Evolutionary conservation across 192 early-diverging fungal species (phyloP).

Genomic region (Podila verticillata): DNA sequence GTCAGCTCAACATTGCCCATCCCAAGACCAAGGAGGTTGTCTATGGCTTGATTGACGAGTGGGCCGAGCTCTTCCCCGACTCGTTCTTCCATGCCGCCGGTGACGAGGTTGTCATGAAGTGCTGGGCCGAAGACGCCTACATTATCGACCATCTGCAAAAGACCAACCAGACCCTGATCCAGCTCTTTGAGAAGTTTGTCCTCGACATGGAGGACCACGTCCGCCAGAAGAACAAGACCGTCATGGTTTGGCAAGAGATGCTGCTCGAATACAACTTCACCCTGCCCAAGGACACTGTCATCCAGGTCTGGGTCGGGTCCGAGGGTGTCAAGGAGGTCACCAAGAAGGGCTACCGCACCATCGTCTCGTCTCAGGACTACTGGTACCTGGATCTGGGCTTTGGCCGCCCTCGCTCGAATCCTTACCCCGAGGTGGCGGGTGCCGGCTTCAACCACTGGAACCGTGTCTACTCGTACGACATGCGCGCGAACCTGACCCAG

Average conservation of each 20-base stretch:
- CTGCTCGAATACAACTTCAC: conserved; percentile 49
- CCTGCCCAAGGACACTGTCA: conserved; percentile 46
- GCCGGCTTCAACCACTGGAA: conserved; percentile 48
- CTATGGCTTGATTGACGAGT: conserved; percentile 50
- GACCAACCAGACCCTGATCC: conserved; percentile 26
- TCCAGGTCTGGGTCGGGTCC: conserved; percentile 55
- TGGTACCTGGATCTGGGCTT: conserved; percentile 29
- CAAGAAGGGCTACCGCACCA: conserved; percentile 29
- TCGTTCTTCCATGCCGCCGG: conserved; percentile 58
- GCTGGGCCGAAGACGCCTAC: conserved; percentile 42
- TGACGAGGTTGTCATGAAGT: conserved; percentile 51
- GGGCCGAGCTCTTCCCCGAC: conserved; percentile 54
- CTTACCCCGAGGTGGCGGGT: conserved; percentile 46
- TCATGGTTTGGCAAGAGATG: conserved; percentile 61
- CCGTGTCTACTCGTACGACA: conserved; percentile 37
- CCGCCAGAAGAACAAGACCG: conserved; percentile 48
- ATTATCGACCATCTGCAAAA: conserved; percentile 28
- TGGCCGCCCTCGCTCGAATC: conserved; percentile 49
- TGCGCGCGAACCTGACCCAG: conserved; percentile 20
- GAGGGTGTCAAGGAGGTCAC: conserved; percentile 42
- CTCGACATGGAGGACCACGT: conserved; percentile 42
- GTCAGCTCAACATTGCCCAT: conserved; percentile 62
- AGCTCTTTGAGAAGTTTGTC: conserved; percentile 48
- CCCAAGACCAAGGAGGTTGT: conserved; percentile 56
- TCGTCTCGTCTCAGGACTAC: conserved; percentile 26